A percentile compares a stretch with the other conserved stretches of the same genome.
These are phyloP conservation scores for Lumnitzera racemosa DNA, from an alignment of 345 rosid species.

Conservation along the genomic window DNA sequence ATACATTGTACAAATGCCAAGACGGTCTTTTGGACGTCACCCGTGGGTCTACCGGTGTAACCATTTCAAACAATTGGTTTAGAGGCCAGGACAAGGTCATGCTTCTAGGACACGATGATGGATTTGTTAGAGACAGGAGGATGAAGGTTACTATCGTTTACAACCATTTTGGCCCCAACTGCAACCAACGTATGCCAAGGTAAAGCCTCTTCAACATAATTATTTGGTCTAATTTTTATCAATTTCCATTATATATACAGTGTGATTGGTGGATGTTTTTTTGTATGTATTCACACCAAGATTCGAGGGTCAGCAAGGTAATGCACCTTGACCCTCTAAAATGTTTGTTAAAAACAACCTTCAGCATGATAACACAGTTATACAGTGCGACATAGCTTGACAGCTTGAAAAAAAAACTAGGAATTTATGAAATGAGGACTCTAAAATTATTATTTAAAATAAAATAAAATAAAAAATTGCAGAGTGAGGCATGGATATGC, in stretches of 20 bases:
- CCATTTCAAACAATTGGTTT: conserved; percentile 72
- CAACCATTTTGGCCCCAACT: conserved; percentile 80
- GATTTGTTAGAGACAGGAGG: conserved; percentile 38
- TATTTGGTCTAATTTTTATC: too few species aligned
- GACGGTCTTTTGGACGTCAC: conserved; percentile 68
- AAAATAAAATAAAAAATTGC: background rate
- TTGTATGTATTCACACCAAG: too few species aligned
- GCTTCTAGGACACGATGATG: conserved; percentile 81
- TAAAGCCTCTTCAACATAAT: background rate
- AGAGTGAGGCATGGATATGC: conserved; percentile 75
- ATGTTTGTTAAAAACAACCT: too few species aligned
- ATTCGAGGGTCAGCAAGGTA: too few species aligned
- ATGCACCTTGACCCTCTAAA: too few species aligned
- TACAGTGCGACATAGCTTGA: too few species aligned
- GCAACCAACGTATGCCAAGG: conserved; percentile 89
- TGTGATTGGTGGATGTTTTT: too few species aligned
- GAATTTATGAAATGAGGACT: too few species aligned
- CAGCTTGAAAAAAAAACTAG: too few species aligned
- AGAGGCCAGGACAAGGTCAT: conserved; percentile 78
- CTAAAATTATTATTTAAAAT: too few species aligned
- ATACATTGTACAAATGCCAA: conserved; percentile 48
- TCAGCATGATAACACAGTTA: too few species aligned
- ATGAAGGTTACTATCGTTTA: conserved; percentile 63
- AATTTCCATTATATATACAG: too few species aligned
- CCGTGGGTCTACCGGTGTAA: conserved; percentile 45